Percentiles rank a stretch among this genome's conserved stretches.
Evolutionary conservation across 2,329 filamentous ascomycete species (phyloP).

Genomic region (Monilinia vaccinii-corymbosi): DNA sequence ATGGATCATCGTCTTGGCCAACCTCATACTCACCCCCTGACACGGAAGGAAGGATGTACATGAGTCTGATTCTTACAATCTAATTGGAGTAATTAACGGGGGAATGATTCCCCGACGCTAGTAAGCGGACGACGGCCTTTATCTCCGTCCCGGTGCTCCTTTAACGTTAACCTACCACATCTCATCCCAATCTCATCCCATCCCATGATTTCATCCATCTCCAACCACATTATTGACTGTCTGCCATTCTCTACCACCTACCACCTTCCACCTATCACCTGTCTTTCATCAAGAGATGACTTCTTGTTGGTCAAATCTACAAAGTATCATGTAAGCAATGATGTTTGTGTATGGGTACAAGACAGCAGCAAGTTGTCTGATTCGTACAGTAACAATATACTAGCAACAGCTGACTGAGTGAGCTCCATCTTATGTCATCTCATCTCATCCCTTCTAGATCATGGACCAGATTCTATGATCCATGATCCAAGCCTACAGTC

Average conservation of each 20-base stretch:
- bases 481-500: background rate
- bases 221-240: too few relatives aligned
- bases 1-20: background rate
- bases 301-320: background rate
- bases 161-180: background rate
- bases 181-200: background rate
- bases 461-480: background rate
- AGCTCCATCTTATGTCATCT: slow-evolving; percentile 2
- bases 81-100: background rate
- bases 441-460: background rate
- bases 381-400: background rate
- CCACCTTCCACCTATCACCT: too few relatives aligned
- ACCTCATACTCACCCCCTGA: too few relatives aligned
- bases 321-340: background rate
- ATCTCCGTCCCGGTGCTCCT: background rate
- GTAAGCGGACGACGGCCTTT: background rate
- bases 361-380: slow-evolving; percentile 1
- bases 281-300: background rate
- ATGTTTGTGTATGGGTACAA: background rate
- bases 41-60: too few relatives aligned
- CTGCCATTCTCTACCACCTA: background rate
- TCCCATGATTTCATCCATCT: background rate
- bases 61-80: background rate
- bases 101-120: background rate
- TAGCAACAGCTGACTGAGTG: background rate